Evolutionary conservation across 2,329 filamentous ascomycete species (phyloP).

Genomic region (Penicillium sp.): DNA sequence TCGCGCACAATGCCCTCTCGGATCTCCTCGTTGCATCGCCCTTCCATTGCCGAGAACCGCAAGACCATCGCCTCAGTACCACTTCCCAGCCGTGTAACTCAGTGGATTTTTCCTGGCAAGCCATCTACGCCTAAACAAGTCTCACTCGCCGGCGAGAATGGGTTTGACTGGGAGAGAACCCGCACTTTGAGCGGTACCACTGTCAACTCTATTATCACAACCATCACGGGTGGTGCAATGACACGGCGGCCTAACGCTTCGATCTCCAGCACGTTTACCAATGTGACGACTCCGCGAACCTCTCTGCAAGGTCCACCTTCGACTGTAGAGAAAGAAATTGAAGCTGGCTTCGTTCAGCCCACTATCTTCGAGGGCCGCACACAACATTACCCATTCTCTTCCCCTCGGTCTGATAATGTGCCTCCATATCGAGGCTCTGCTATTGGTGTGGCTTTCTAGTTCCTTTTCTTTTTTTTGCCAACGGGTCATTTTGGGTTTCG

Average conservation of each 20-base stretch:
- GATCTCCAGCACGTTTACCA: slow-evolving; percentile 30
- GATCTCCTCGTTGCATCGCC: slow-evolving; percentile 25
- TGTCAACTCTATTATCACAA: slow-evolving; percentile 31
- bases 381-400: slow-evolving; percentile 14
- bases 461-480: neutral
- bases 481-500: neutral
- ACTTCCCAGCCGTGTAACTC: slow-evolving; percentile 31
- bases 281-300: slow-evolving; percentile 16
- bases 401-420: slow-evolving; percentile 10
- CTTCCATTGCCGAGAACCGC: slow-evolving; percentile 18
- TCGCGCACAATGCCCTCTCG: slow-evolving; percentile 25
- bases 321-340: slow-evolving; percentile 24
- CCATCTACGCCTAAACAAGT: slow-evolving; percentile 8
- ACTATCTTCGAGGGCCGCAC: slow-evolving; percentile 30
- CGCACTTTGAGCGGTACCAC: slow-evolving; percentile 42
- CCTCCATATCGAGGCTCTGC: slow-evolving; percentile 24
- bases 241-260: slow-evolving; percentile 26
- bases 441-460: slow-evolving; percentile 37
- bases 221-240: slow-evolving; percentile 20
- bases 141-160: slow-evolving; percentile 20
- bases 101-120: slow-evolving; percentile 34
- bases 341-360: slow-evolving; percentile 17
- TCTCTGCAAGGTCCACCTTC: slow-evolving; percentile 17
- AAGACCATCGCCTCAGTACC: slow-evolving; percentile 19
- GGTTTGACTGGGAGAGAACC: slow-evolving; percentile 28